These are phyloP conservation scores for Phlegmacium glaucopus DNA, from an alignment of 768 basidiomycete species.

Conservation along the genomic window DNA sequence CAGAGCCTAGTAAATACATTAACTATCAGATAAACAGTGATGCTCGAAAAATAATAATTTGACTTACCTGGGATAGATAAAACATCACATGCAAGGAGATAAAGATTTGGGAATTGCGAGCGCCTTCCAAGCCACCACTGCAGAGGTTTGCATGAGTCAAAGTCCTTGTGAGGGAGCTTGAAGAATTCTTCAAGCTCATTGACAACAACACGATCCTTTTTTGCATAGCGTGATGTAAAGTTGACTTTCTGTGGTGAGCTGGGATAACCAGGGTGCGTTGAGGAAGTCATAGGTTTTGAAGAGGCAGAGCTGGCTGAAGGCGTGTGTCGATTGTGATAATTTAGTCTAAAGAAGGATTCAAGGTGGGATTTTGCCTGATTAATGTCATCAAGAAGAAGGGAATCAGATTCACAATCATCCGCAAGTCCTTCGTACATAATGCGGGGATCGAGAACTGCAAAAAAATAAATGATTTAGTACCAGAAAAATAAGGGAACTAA, in stretches of 20 bases:
- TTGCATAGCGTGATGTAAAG: slow-evolving; percentile 12
- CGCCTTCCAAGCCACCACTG: too few relatives aligned
- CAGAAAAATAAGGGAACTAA: neutral
- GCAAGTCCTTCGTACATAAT: slow-evolving; percentile 25
- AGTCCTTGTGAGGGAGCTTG: too few relatives aligned
- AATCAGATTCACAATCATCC: slow-evolving; percentile 12
- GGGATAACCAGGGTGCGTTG: neutral
- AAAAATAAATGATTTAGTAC: neutral
- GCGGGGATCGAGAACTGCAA: slow-evolving; percentile 28
- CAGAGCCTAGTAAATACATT: too few relatives aligned
- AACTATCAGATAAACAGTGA: too few relatives aligned
- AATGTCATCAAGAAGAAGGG: slow-evolving; percentile 7
- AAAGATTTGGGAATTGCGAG: too few relatives aligned
- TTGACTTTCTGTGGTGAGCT: neutral
- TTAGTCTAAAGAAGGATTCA: neutral
- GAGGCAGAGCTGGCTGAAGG: neutral
- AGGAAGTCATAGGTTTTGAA: neutral
- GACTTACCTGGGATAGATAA: slow-evolving; percentile 28
- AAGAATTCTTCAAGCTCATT: slow-evolving; percentile 14
- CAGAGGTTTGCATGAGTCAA: too few relatives aligned
- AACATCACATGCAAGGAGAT: slow-evolving; percentile 23
- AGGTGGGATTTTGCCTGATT: neutral
- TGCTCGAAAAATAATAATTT: too few relatives aligned
- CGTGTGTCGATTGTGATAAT: neutral
- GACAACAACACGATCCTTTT: neutral